Evolutionary conservation across 176 grass and related monocot species (phyloP), one percentile per base, ranked within the genome.

Genomic region (Alloteropsis semialata): DNA sequence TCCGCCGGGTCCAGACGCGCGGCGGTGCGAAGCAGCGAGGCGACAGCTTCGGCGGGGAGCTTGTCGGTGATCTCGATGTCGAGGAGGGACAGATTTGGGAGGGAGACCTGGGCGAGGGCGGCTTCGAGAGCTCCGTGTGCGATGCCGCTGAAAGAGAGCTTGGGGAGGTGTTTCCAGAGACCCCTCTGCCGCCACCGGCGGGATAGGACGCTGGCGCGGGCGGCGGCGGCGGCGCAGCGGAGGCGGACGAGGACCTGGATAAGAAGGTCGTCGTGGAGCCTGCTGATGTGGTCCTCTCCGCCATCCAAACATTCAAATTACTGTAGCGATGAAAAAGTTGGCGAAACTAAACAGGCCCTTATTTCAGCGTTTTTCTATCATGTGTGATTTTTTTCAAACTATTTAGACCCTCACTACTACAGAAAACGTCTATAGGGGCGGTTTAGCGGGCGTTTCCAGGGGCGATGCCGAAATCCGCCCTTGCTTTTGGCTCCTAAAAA

Each of bases 201-300:
- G 72, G 59, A 65, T 34, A 76, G 24, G 15, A 8, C 17, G 60
- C 72, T 43, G 19, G 81, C 14, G 33, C 12, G 34, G 24, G 71
- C 82, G n/a, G 72, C 60, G 46, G 7, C 18, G 82, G 72, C 60
- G 44, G 70, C 44, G 58, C 70, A 65, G 17, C n/a, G 33, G 72
- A 55, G 17, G 34, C 82, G 46, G 18, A 1, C 2, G 60, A 84
- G 82, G 46, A 84, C 10, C 72, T 66, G 11, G 24, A 84, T 49
- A 16, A 84, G 61, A 12, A 76, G 7, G 36, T 67, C 63, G 46
- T 84, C 82, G 27, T 38, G 36, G 50, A 84, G 82, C 18, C 12
- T 13, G 16, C 82, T 77, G 49, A 77, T 44, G 37, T 27, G 36
- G 37, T 84, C 82, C 71, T 1, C n/a, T 11, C 45, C 44, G 58